Percentiles rank a stretch among this genome's conserved stretches.
These are phyloP conservation scores for Choiromyces venosus DNA, from an alignment of 495 filamentous ascomycete species.

Conservation along the genomic window DNA sequence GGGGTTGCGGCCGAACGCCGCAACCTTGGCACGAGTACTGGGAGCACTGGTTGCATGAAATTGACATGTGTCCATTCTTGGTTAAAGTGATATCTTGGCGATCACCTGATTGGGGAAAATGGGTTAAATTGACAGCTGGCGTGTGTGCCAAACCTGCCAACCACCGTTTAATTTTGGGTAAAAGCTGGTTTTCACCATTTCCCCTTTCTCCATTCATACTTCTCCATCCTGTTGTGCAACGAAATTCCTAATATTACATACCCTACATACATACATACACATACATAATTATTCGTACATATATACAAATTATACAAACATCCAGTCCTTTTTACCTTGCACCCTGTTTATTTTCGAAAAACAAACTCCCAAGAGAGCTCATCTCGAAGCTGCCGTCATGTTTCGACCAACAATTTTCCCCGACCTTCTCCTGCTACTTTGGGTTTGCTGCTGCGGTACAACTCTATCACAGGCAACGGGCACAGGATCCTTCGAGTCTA, in stretches of 20 bases:
- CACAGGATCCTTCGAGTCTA: slow-evolving; percentile 15
- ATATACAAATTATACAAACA: background rate
- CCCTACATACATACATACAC: background rate
- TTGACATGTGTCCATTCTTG: background rate
- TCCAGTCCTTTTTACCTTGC: background rate
- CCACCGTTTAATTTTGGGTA: background rate
- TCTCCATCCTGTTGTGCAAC: background rate
- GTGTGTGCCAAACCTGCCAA: background rate
- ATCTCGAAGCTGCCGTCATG: slow-evolving; percentile 2
- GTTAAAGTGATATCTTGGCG: background rate
- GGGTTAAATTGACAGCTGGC: background rate
- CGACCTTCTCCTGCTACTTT: slow-evolving; percentile 7
- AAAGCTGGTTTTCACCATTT: background rate
- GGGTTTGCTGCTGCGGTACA: slow-evolving; percentile 4
- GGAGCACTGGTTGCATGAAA: no score
- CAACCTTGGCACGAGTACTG: no score
- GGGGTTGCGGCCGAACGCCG: no score
- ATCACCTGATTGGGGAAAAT: background rate
- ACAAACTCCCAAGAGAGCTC: background rate
- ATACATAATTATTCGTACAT: background rate
- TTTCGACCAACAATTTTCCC: background rate
- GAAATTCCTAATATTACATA: background rate
- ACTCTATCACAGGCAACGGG: slow-evolving; percentile 6
- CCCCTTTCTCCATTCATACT: background rate
- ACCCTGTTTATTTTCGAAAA: background rate